Percentiles rank a stretch among this genome's conserved stretches.
Evolutionary conservation across 805 yeast species (phyloP).

Genomic region (Saccharomycopsis sp.): DNA sequence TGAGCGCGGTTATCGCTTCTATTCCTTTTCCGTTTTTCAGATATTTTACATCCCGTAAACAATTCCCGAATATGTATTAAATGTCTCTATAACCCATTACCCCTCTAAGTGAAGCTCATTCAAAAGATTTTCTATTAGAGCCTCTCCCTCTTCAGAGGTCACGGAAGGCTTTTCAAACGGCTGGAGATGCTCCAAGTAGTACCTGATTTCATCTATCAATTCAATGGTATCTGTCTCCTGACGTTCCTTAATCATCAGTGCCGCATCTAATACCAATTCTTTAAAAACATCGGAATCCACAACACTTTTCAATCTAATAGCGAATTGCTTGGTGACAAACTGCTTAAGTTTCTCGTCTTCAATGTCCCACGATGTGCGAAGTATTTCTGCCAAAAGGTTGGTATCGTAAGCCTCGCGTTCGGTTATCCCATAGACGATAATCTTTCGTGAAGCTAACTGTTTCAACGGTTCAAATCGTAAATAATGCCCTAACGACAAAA

Average conservation of each 20-base stretch:
- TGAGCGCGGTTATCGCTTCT: no score
- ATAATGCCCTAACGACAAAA: conserved; percentile 49
- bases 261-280: conserved; percentile 32
- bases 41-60: no score
- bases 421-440: not conserved
- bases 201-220: conserved; percentile 69
- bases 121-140: conserved; percentile 21
- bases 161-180: conserved; percentile 31
- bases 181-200: conserved; percentile 34
- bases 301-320: conserved; percentile 39
- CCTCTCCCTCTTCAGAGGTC: conserved; percentile 26
- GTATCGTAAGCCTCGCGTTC: conserved; percentile 2
- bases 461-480: conserved; percentile 1
- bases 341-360: conserved; percentile 59
- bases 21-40: no score
- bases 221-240: conserved; percentile 78
- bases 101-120: not conserved
- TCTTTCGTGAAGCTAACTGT: not conserved
- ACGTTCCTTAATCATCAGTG: conserved; percentile 49
- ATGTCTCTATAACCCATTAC: not conserved
- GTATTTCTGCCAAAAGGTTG: conserved; percentile 40
- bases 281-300: conserved; percentile 17
- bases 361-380: conserved; percentile 63
- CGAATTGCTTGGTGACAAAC: conserved; percentile 51
- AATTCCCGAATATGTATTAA: not conserved